phyloP scores from a whole-genome alignment of 164 flowering plant species.

The Liriodendron chinense region DNA sequence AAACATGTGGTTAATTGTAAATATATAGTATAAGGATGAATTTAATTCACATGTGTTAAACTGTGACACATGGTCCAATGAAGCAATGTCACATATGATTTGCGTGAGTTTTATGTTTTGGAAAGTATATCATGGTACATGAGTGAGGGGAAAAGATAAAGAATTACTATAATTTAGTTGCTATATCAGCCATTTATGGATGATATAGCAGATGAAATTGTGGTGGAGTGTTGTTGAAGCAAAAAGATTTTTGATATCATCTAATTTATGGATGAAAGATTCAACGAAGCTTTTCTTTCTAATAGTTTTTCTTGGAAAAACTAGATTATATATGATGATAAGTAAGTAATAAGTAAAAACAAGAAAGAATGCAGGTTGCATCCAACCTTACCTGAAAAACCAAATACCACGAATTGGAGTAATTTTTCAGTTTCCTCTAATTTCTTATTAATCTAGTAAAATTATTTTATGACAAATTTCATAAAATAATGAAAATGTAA shows the following conservation, averaged over 20 bases:
- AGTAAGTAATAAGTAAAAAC: too few species aligned
- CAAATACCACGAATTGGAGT: constrained; percentile 79
- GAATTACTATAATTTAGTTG: constrained; percentile 74
- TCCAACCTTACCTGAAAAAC: constrained; percentile 86
- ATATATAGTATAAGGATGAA: constrained; percentile 82
- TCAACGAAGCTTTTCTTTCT: constrained; percentile 48
- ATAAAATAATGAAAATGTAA: too few species aligned
- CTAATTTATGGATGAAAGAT: constrained; percentile 79
- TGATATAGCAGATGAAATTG: constrained; percentile 79
- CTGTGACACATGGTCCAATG: constrained; percentile 95
- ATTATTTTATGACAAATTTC: too few species aligned
- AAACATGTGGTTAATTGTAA: constrained; percentile 76
- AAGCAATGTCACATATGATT: constrained; percentile 84
- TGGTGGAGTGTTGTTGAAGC: constrained; percentile 89
- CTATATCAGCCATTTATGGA: constrained; percentile 71
- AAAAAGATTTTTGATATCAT: constrained; percentile 70
- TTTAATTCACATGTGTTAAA: constrained; percentile 93
- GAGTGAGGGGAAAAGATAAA: constrained; percentile 88
- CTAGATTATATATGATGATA: constrained; percentile 5
- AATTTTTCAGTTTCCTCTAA: too few species aligned
- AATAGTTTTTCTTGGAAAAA: too few species aligned
- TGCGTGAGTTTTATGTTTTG: constrained; percentile 79
- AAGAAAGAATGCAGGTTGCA: background rate
- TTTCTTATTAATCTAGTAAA: too few species aligned
- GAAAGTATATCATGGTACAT: constrained; percentile 89